Percentiles rank a stretch among this genome's conserved stretches.
These are phyloP conservation scores for Globisporangium cystogenes DNA, from an alignment of 352 stramenopile species.

Conservation along the genomic window DNA sequence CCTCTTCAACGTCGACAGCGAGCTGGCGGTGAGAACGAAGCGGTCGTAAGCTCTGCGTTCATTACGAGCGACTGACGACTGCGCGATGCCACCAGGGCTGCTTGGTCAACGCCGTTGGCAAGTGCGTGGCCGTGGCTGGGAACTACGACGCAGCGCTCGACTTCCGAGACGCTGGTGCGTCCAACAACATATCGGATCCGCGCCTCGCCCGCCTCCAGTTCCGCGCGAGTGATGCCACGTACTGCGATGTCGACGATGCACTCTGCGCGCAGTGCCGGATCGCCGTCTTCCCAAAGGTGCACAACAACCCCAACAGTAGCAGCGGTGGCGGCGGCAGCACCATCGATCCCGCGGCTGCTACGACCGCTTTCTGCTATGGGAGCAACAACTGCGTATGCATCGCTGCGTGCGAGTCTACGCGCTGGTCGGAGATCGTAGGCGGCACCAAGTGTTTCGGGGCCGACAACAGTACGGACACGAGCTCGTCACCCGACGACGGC, in stretches of 20 bases:
- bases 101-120: neutral
- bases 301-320: neutral
- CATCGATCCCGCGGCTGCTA: neutral
- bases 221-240: slow-evolving; percentile 23
- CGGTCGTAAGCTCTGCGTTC: too few relatives aligned
- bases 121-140: neutral
- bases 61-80: neutral
- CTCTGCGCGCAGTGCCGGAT: slow-evolving; percentile 11
- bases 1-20: slow-evolving; percentile 9
- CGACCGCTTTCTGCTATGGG: slow-evolving; percentile 25
- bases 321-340: neutral
- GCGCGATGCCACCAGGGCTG: neutral
- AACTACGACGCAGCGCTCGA: neutral
- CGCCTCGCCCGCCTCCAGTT: slow-evolving; percentile 19
- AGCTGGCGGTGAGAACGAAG: slow-evolving; percentile 12
- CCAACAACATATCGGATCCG: slow-evolving; percentile 19
- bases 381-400: slow-evolving; percentile 28
- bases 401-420: slow-evolving; percentile 21
- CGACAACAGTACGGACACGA: neutral
- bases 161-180: slow-evolving; percentile 3
- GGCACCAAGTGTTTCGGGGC: slow-evolving; percentile 16
- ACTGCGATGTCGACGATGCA: slow-evolving; percentile 25
- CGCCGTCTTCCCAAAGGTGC: neutral
- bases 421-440: slow-evolving; percentile 15
- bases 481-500: neutral